Base-by-base conservation (phyloP, 208 protist species). In the Entamoeba invadens region DNA sequence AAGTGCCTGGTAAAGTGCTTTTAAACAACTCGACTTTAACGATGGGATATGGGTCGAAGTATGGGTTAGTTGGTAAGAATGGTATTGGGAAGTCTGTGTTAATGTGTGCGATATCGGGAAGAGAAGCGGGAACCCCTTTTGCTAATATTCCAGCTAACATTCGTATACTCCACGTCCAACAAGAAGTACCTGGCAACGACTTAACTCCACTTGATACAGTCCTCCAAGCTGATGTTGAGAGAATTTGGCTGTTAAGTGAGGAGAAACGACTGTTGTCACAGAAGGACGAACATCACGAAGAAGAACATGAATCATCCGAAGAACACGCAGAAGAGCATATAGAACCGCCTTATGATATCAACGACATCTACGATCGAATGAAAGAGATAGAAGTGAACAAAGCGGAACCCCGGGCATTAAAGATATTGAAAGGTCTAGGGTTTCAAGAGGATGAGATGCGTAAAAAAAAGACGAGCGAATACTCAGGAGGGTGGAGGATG, bases 401-500 rank as follows among this genome's bases (percentile, higher is more conserved):
- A 51, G 45, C 46, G 21, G 45, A 51, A 68, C 21, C 12, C 4
- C 4, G 44, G n/a, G 93, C 57, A 47, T 38, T 44, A 44, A 50
- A 91, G 14, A 91, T 94, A 12, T 50, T 94, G 6, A 35, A 47
- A 35, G 92, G 92, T 92, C 50, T 94, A 45, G 91, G 91, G 21
- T 93, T 93, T 93, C 6, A 4, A 47, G 35, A 92, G 44, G 68
- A 87, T 92, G 42, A 44, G 16, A 95, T 94, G 93, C 45, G 94
- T 44, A 3, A 0, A 8, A 72, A 46, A 77, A 35, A 21, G 44
- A 51, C 45, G 6, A 95, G 91, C 35, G 46, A 95, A 77, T 94
- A 96, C 44, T 97, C 95, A 21, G 96, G 96, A 91, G 96, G 96
- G 45, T 97, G 95, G 96, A 94, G 95, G 46, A 97, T 97, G 97